Evolutionary conservation across 495 filamentous ascomycete genomes (phyloP), one percentile per base, ranked within the genome.

Genomic region (Xylaria grammica): DNA sequence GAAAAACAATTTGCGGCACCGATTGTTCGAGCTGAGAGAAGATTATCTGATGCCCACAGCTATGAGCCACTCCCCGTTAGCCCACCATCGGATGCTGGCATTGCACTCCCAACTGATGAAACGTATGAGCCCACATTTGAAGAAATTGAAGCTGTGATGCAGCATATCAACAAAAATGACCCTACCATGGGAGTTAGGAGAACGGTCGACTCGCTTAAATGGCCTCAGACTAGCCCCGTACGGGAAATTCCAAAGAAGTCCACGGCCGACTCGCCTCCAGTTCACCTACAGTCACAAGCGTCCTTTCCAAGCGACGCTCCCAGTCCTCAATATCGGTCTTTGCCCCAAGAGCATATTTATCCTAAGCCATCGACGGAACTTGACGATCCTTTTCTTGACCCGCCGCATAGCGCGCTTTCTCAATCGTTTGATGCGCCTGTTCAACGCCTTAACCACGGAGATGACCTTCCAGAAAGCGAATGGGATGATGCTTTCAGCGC

Each of bases 401-500:
- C 74, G 1, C 72, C 76, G 8, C 71, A 71, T 10, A 78, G 75
- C 38, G 69, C 69, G 51, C 32, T 70, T 24, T 73, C 70, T 29
- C 71, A 69, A 69, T 71, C 73, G 1, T 63, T 82, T 46, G 81
- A 86, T 17, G 87, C 86, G 0, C 80, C 85, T 32, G 77, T 91
- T 34, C 87, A 89, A 55, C 85, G 86, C 56, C 81, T 94, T 44
- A 87, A 91, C 65, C 87, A 82, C 44, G 81, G 74, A 27, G 82
- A 85, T 20, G 85, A 90, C 61, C 75, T 88, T 13, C 89, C 90
- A 42, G 82, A 87, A 65, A 97, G 91, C 65, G 94, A 97, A 71
- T 98, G 95, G 95, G 90, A 94, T 67, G 91, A 91, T 73, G 87
- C 89, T 57, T 85, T 97, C 63, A 92, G 89, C 27, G 90, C 90